These are phyloP conservation scores for Coccomyxa subellipsoidea DNA, from an alignment of 163 green algal genomes.

Conservation along the genomic window DNA sequence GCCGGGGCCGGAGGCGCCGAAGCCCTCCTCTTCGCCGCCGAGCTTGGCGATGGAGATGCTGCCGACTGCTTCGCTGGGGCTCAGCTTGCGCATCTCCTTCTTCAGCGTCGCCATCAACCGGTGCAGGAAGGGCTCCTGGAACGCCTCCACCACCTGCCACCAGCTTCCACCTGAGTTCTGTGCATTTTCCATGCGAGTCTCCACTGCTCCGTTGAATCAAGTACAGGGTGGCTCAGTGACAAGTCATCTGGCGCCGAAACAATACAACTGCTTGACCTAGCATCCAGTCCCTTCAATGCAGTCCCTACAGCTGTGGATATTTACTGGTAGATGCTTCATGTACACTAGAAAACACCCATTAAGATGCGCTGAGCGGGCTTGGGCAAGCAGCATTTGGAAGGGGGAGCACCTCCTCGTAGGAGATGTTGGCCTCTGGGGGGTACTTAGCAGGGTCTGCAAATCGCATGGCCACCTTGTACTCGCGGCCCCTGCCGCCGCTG, in stretches of 20 bases:
- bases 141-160: slow-evolving; percentile 44
- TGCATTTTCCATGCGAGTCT: no score
- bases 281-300: no score
- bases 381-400: background rate
- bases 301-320: no score
- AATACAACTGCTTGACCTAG: no score
- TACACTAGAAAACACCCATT: no score
- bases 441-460: slow-evolving; percentile 45
- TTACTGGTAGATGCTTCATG: no score
- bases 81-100: slow-evolving; percentile 30
- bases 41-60: slow-evolving; percentile 21
- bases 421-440: slow-evolving; percentile 59
- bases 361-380: background rate
- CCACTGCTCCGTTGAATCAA: no score
- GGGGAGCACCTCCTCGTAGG: slow-evolving; percentile 52
- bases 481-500: slow-evolving; percentile 33
- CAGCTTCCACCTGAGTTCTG: background rate
- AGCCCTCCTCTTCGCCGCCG: slow-evolving; percentile 32
- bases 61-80: slow-evolving; percentile 11
- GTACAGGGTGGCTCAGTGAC: no score
- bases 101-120: slow-evolving; percentile 30
- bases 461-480: slow-evolving; percentile 56
- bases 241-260: no score
- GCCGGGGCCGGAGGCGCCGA: background rate
- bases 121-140: slow-evolving; percentile 59